These are phyloP conservation scores for Lepiota venenata DNA, from an alignment of 768 basidiomycete genomes.

Conservation along the genomic window DNA sequence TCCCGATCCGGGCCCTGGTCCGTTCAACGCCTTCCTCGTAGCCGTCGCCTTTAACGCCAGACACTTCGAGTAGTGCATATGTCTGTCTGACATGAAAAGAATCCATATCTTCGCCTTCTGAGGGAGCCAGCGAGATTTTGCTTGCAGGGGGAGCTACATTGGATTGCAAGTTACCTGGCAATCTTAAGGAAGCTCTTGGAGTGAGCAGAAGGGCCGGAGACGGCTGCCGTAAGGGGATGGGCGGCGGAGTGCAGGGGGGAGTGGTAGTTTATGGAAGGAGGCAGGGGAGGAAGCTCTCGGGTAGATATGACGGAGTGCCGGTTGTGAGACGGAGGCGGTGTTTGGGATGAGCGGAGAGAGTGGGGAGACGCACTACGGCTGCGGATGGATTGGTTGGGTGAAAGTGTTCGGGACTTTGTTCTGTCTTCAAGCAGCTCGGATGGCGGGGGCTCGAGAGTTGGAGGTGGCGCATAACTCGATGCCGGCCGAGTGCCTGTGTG, in stretches of 20 bases:
- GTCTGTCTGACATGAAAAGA: slow-evolving; percentile 81
- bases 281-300: slow-evolving; percentile 31
- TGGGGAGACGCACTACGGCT: slow-evolving; percentile 23
- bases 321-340: slow-evolving; percentile 19
- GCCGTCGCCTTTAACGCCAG: slow-evolving; percentile 94
- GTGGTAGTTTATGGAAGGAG: slow-evolving; percentile 28
- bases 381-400: slow-evolving; percentile 20
- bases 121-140: slow-evolving; percentile 56
- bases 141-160: slow-evolving; percentile 24
- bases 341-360: slow-evolving; percentile 31
- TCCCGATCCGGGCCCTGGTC: slow-evolving; percentile 59
- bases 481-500: slow-evolving; percentile 18
- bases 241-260: slow-evolving; percentile 21
- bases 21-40: slow-evolving; percentile 93
- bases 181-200: slow-evolving; percentile 23
- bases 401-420: slow-evolving; percentile 21
- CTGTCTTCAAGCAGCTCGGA: slow-evolving; percentile 31
- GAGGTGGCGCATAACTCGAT: slow-evolving; percentile 29
- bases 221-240: slow-evolving; percentile 21
- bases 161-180: slow-evolving; percentile 15
- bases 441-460: slow-evolving; percentile 23
- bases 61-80: slow-evolving; percentile 85
- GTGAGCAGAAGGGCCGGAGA: slow-evolving; percentile 23
- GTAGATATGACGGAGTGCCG: slow-evolving; percentile 20
- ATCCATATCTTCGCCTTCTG: slow-evolving; percentile 79